Conservation (phyloP, 169 alveolate genomes). For the Cryptosporidium parvum region DNA sequence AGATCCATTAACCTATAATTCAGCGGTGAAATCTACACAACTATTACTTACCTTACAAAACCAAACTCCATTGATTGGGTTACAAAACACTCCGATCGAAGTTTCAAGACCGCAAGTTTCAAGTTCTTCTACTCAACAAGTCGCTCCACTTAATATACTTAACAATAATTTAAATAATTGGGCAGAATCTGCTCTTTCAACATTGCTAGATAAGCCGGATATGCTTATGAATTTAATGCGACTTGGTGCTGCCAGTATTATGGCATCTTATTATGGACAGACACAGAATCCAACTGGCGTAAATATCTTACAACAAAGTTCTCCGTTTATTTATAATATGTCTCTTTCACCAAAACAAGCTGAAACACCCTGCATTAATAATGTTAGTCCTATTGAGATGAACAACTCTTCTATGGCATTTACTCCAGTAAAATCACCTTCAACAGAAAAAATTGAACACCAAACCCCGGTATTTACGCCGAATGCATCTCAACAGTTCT, state of each 20-base stretch:
- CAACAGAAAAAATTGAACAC: conserved; percentile 22
- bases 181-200: conserved; percentile 64
- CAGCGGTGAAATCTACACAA: conserved; percentile 36
- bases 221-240: conserved; percentile 70
- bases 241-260: conserved; percentile 71
- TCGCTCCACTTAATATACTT: conserved; percentile 25
- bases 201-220: conserved; percentile 65
- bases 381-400: conserved; percentile 13
- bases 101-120: conserved; percentile 21
- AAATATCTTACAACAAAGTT: conserved; percentile 5
- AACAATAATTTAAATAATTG: conserved; percentile 42
- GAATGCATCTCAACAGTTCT: conserved; percentile 43
- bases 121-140: conserved; percentile 39
- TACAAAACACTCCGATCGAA: conserved; percentile 37
- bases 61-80: conserved; percentile 38
- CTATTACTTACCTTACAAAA: conserved; percentile 30
- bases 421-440: conserved; percentile 61
- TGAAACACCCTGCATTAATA: conserved; percentile 25
- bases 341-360: conserved; percentile 46
- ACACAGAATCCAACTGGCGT: conserved; percentile 29
- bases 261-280: conserved; percentile 72
- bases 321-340: conserved; percentile 45
- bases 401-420: conserved; percentile 32
- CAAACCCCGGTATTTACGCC: conserved; percentile 42
- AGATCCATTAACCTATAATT: conserved; percentile 12